Evolutionary conservation across 2,329 filamentous ascomycete genomes (phyloP), one percentile per base, ranked within the genome.

Genomic region (Daldinia sp.): DNA sequence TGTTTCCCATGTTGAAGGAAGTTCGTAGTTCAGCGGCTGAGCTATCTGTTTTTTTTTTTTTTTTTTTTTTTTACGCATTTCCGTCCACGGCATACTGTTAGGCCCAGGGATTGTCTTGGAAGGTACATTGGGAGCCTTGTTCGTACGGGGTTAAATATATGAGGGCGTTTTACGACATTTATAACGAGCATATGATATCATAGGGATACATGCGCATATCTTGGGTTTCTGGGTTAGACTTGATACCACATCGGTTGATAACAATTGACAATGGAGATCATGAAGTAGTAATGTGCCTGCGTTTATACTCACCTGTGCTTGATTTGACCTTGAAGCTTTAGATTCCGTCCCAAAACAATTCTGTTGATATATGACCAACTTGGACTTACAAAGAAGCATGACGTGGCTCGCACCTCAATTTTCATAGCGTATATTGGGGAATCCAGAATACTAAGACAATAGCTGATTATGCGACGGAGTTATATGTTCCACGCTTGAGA

Each of bases 1-100:
- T 2, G 46, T 72, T n/a, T 64, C 60, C 2, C 53, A 73, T 20
- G 71, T 72, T 28, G 68, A 54, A 28, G 59, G 48, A 5, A 46
- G 65, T 23, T 59, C 65, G 55, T 68, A 60, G 13, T n/a, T 62
- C n/a, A 69, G 66, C 61, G 62, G 61, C 20, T 68, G 20, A 60
- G 33, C 18, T 18, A 4, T 23, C 18, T 39, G 3, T 3, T 23
- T 39, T 5, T 7, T 9, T 37, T 54, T 7, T 9, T 37, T 54
- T 3, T 23, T 39, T 5, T 3, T 23, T 39, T 5, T 7, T 9
- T 37, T 54, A 37, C 13, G 33, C n/a, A 54, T 39, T 20, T 6
- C 35, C 10, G 30, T 5, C 35, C 13, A 15, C 30, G 51, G 18
- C 30, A 28, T 54, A 37, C 13, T 12, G 28, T 20, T 53, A 15